Evolutionary conservation across 2,329 filamentous ascomycete genomes (phyloP).

Genomic region (Fonsecaea nubica): DNA sequence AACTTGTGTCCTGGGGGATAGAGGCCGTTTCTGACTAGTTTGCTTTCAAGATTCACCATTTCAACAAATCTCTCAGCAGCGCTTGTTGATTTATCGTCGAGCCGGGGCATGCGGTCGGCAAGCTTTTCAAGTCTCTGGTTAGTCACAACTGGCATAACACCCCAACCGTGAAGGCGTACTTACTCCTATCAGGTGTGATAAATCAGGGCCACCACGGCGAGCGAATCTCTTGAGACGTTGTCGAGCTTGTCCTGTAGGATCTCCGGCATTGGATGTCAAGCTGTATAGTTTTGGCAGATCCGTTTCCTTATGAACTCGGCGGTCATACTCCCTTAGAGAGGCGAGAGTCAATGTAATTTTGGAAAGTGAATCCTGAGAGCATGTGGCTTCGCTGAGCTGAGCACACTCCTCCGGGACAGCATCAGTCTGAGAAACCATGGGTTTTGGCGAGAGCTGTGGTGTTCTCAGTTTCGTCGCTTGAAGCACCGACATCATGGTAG

Average conservation of each 20-base stretch:
- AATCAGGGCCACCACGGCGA: conserved; percentile 24
- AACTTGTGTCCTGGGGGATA: conserved; percentile 6
- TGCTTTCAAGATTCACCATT: no score
- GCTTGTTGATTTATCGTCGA: not conserved
- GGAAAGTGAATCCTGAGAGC: conserved; percentile 28
- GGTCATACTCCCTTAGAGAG: conserved; percentile 28
- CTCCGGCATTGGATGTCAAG: not conserved
- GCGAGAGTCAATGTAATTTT: conserved; percentile 23
- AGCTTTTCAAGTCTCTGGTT: not conserved
- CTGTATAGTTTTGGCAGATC: not conserved
- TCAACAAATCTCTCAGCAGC: no score
- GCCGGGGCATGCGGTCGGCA: not conserved
- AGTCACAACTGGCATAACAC: conserved; percentile 39
- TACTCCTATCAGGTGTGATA: conserved; percentile 31
- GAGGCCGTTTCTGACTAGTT: not conserved
- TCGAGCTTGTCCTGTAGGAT: not conserved
- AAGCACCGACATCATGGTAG: no score
- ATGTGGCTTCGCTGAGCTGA: not conserved
- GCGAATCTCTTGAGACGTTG: conserved; percentile 27
- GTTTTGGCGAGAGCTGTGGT: not conserved
- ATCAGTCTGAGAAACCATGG: not conserved
- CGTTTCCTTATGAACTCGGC: conserved; percentile 15
- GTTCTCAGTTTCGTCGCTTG: no score
- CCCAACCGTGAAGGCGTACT: conserved; percentile 28
- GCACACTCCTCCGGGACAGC: not conserved